Conservation (phyloP, 768 basidiomycete species). For the Kwoniella newhampshirensis region DNA sequence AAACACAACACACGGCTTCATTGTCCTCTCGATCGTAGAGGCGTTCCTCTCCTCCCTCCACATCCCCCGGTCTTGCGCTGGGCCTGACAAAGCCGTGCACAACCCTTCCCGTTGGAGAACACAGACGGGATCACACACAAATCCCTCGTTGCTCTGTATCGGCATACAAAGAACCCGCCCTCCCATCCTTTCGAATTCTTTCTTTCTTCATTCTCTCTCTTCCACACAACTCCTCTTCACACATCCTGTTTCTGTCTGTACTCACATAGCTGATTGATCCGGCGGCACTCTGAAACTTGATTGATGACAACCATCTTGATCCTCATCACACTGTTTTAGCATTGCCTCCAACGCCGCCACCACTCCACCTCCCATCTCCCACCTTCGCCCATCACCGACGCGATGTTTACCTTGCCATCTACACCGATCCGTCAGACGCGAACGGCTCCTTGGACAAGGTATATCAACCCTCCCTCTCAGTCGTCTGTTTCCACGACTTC, state of each 20-base stretch:
- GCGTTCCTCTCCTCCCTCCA: not conserved
- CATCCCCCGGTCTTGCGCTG: not conserved
- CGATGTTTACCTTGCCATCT: conserved; percentile 19
- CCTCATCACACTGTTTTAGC: no score
- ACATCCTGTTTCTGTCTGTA: not conserved
- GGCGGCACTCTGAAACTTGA: conserved; percentile 25
- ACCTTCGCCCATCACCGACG: conserved; percentile 1
- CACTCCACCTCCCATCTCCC: no score
- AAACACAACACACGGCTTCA: no score
- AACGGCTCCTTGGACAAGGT: conserved; percentile 13
- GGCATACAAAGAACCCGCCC: conserved; percentile 1
- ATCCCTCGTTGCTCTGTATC: not conserved
- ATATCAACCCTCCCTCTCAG: conserved; percentile 10
- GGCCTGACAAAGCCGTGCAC: no score
- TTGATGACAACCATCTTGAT: no score
- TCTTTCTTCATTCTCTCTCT: not conserved
- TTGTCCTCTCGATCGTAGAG: no score
- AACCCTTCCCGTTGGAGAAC: no score
- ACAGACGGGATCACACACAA: no score
- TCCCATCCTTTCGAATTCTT: not conserved
- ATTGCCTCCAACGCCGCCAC: no score
- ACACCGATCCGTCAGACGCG: conserved; percentile 12
- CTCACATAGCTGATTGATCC: conserved; percentile 1
- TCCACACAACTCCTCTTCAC: conserved; percentile 8
- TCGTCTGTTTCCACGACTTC: conserved; percentile 3